Evolutionary conservation across 1,139 yeast species (phyloP), one percentile per base, ranked within the genome.

Genomic region (Candida albicans): DNA sequence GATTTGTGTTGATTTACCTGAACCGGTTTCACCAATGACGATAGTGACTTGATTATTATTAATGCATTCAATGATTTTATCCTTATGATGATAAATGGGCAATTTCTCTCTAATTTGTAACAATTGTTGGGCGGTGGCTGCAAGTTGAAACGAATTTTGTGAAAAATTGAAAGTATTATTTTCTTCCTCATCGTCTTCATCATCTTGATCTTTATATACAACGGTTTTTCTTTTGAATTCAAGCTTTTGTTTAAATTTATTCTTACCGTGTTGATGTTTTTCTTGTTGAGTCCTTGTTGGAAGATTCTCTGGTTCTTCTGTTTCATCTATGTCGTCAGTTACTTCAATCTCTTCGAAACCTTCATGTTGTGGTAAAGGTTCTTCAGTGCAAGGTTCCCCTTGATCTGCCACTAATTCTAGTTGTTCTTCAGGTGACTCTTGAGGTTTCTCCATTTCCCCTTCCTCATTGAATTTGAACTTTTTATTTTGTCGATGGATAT

Each of bases 1-100:
- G 11, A 89, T 81, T 59, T 90, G 97, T 0, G 97, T 90, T 0
- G 96, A 87, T 59, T 90, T 90, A 52, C 97, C 97, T 0, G 96
- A 89, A 54, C 99, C 99, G 0, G 99, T 93, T 62, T 93, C 99
- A 61, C 98, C 99, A 1, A 98, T 93, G 31, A 93, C 78, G 33
- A 93, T 66, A 2, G 88, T 81, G 2, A 89, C 86, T 51, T 80
- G 81, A 55, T 86, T 79, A 9, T 67, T 52, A 9, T 63, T 47
- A 2, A 93, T 62, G 51, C 82, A 79, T 11, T 76, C 68, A 47
- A 86, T 58, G 24, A 93, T 78, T 44, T 79, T 77, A 37, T 78
- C 81, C 55, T 81, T 79, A 51, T 89, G 90, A 51, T 79, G 83
- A 61, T 75, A 89, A 31, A 91, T 87, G 0, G 97, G 97, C 31